Percentiles rank a stretch among this genome's conserved stretches.
Evolutionary conservation across 1,284 basidiomycete genomes (phyloP).

Genomic region (Rhodotorula sp.): DNA sequence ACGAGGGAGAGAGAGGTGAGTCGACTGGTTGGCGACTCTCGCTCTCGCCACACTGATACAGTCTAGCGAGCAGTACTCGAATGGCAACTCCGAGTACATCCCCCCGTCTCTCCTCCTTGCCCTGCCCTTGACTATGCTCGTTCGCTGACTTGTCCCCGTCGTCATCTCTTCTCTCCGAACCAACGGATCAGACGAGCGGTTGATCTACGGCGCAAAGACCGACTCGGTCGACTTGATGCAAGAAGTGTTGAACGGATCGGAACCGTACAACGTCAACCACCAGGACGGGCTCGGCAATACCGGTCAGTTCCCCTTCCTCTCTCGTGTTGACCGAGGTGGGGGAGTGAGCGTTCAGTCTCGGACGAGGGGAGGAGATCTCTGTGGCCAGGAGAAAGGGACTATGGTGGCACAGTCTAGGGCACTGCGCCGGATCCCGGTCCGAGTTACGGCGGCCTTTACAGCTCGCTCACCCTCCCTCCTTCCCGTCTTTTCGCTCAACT

Average conservation of each 20-base stretch:
- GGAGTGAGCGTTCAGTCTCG: too few relatives aligned
- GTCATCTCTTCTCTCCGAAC: neutral
- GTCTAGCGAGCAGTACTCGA: neutral
- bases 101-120: too few relatives aligned
- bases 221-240: constrained; percentile 71
- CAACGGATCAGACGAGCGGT: constrained; percentile 61
- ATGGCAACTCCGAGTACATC: constrained; percentile 17
- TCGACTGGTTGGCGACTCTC: neutral
- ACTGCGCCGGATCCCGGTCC: too few relatives aligned
- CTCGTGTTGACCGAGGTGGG: neutral
- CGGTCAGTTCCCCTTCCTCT: constrained; percentile 13
- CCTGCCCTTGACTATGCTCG: too few relatives aligned
- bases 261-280: constrained; percentile 64
- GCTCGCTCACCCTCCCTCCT: neutral
- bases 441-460: too few relatives aligned
- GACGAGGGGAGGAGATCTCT: neutral
- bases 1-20: too few relatives aligned
- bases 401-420: neutral
- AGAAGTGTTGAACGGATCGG: constrained; percentile 59
- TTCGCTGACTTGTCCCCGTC: constrained; percentile 7
- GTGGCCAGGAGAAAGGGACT: neutral
- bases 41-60: too few relatives aligned
- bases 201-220: constrained; percentile 69
- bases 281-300: constrained; percentile 58
- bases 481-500: neutral